Conservation (phyloP, 768 basidiomycete species). For the Calvatia gigantea region DNA sequence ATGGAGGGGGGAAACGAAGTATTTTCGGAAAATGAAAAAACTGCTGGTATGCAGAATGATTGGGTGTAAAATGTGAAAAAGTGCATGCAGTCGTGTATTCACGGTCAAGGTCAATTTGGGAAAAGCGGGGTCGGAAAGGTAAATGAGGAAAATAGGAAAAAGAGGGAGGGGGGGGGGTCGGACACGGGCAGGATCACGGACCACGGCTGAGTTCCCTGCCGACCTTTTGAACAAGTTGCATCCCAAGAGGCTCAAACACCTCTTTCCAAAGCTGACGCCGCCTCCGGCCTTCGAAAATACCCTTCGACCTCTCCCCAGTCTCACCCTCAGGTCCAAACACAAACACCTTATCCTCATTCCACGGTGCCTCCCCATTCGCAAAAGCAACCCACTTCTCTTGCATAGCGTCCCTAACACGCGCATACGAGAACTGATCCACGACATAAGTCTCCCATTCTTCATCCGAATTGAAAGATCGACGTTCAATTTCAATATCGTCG, state of each 20-base stretch:
- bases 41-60: too few relatives aligned
- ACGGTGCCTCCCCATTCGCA: constrained; percentile 70
- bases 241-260: constrained; percentile 65
- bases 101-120: too few relatives aligned
- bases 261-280: constrained; percentile 59
- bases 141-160: too few relatives aligned
- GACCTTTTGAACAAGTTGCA: constrained; percentile 65
- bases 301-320: constrained; percentile 62
- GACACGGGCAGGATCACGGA: too few relatives aligned
- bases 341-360: constrained; percentile 66
- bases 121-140: too few relatives aligned
- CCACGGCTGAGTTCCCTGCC: constrained; percentile 74
- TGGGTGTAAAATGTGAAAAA: too few relatives aligned
- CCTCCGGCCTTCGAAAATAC: constrained; percentile 65
- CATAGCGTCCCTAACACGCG: constrained; percentile 64
- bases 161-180: too few relatives aligned
- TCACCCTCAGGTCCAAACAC: constrained; percentile 85
- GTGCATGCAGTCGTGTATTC: too few relatives aligned
- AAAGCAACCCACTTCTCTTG: constrained; percentile 76
- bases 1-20: too few relatives aligned
- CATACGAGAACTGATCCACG: constrained; percentile 66
- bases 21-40: too few relatives aligned
- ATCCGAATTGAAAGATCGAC: constrained; percentile 8
- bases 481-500: constrained; percentile 10
- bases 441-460: constrained; percentile 51